Percentiles rank a stretch among this genome's conserved stretches.
These are phyloP conservation scores for Leishmania tropica DNA, from an alignment of 208 protist genomes.

Conservation along the genomic window DNA sequence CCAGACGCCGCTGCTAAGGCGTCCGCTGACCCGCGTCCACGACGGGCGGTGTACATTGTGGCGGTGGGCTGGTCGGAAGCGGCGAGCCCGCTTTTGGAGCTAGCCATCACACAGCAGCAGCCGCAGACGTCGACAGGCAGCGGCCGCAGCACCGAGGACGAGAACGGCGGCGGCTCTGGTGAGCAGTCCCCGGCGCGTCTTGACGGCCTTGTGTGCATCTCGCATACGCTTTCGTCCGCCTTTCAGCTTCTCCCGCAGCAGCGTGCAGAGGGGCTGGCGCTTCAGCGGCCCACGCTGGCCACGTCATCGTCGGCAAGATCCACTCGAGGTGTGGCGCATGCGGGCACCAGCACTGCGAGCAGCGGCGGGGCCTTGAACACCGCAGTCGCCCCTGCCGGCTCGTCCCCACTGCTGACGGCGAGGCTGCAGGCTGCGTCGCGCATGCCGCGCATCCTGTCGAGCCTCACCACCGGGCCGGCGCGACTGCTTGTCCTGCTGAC, in stretches of 20 bases:
- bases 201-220: slow-evolving; percentile 46
- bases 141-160: neutral
- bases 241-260: slow-evolving; percentile 32
- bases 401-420: neutral
- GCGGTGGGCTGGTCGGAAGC: slow-evolving; percentile 50
- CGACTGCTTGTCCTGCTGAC: slow-evolving; percentile 43
- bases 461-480: slow-evolving; percentile 27
- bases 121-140: neutral
- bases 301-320: neutral
- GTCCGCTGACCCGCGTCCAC: neutral
- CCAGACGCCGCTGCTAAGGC: neutral
- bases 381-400: neutral
- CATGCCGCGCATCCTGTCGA: slow-evolving; percentile 32
- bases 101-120: slow-evolving; percentile 38
- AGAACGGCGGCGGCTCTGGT: neutral
- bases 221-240: slow-evolving; percentile 42
- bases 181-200: slow-evolving; percentile 24
- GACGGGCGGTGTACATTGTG: slow-evolving; percentile 24
- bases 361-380: neutral
- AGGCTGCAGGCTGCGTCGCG: slow-evolving; percentile 8
- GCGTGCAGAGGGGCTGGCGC: neutral
- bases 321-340: neutral
- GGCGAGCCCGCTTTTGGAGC: slow-evolving; percentile 40
- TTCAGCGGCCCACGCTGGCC: neutral
- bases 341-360: no score